Evolutionary conservation across 768 basidiomycete genomes (phyloP), one percentile per base, ranked within the genome.

Genomic region (Auriculariales sp.): DNA sequence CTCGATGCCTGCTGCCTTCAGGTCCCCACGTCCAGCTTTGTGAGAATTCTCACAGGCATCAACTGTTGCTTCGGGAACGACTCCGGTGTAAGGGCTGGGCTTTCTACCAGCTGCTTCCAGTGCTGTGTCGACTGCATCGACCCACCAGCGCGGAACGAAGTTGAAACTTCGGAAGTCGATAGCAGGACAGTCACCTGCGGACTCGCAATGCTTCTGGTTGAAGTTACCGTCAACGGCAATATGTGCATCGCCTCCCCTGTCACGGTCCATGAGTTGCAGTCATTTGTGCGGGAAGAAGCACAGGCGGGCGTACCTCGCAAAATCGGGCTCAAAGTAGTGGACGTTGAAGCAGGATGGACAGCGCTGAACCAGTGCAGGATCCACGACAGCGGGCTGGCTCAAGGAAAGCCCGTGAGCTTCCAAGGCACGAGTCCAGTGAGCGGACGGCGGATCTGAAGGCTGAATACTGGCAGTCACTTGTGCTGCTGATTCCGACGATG

Each of bases 161-260:
- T 63, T 64, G 0, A 49, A 44, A 0, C 65, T 63, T 1, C 65
- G 52, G 27, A 68, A 64, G 7, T 5, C 35, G 19, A 66, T 66
- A 3, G 36, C 17, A 0, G 65, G 62, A 27, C 63, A 58, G 35
- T 69, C 59, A 4, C 66, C 66, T 0, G 60, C 62, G 4, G 51
- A 44, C 1, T 46, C n/a, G 1, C 57, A 46, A 47, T 73, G 69
- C 0, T 60, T 54, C 48, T 71, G 66, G 45, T 67, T 63, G 52
- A 71, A 70, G 34, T 68, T 69, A 0, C 66, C 66, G 57, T 71
- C 68, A 0, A 58, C 56, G 0, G 59, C 59, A 1, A 71, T 53
- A 32, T 69, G 67, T 6, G 70, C 57, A 49, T 71, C 66, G 2
- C 59, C 63, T 0, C 70, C 66, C 0, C 66, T 54, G 24, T 29